Conservation (phyloP, 1,284 basidiomycete genomes). For the Nidula niveotomentosa region DNA sequence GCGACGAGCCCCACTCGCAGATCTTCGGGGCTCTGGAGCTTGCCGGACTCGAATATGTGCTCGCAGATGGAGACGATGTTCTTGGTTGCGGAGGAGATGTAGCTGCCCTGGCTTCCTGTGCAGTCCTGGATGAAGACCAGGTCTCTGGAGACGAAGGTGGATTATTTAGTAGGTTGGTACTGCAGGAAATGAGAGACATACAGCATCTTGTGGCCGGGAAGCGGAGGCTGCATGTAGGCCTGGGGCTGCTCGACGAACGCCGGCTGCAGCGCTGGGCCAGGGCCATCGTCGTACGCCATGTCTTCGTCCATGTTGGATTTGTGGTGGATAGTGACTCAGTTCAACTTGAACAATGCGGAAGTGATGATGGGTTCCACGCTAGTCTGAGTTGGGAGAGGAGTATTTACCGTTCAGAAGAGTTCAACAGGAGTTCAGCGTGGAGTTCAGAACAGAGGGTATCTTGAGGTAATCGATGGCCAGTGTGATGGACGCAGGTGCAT, state of each 20-base stretch:
- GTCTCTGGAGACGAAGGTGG: slow-evolving; percentile 52
- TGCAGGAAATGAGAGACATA: slow-evolving; percentile 36
- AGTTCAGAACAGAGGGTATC: slow-evolving; percentile 1
- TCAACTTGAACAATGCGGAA: neutral
- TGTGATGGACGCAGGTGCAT: slow-evolving; percentile 6
- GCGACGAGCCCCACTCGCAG: slow-evolving; percentile 90
- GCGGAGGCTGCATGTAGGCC: slow-evolving; percentile 19
- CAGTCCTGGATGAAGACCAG: slow-evolving; percentile 91
- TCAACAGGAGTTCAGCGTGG: no score
- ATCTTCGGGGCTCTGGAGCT: slow-evolving; percentile 84
- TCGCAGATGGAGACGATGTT: slow-evolving; percentile 98
- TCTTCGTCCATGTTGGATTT: slow-evolving; percentile 67
- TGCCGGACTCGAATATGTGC: slow-evolving; percentile 94
- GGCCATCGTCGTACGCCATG: slow-evolving; percentile 60
- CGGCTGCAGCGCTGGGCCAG: slow-evolving; percentile 32
- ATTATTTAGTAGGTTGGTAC: slow-evolving; percentile 1
- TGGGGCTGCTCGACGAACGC: slow-evolving; percentile 33
- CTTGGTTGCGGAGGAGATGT: slow-evolving; percentile 90
- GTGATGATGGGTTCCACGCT: neutral
- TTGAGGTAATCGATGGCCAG: slow-evolving; percentile 19
- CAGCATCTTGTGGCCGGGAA: slow-evolving; percentile 68
- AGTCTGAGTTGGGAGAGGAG: slow-evolving; percentile 4
- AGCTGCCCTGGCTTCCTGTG: slow-evolving; percentile 85
- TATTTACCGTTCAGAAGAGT: no score
- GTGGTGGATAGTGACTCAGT: no score